Evolutionary conservation across 305 asterid genomes (phyloP).

Genomic region (Fraxinus nigra): DNA sequence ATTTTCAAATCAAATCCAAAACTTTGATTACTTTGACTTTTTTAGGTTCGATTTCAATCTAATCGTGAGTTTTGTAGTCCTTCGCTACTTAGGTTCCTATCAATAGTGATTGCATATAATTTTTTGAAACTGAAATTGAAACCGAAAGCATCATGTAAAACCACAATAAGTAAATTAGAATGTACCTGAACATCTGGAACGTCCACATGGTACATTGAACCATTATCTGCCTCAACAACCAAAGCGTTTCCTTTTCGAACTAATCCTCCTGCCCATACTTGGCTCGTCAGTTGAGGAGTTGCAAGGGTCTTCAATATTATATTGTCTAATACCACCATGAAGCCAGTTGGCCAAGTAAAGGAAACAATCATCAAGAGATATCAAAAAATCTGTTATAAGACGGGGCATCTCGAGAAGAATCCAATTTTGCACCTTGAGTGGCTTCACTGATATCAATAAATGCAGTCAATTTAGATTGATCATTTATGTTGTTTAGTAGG

Average conservation of each 20-base stretch:
- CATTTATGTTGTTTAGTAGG: background rate
- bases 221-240: conserved; percentile 75
- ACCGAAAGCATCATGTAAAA: background rate
- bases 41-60: no score
- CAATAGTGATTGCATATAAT: background rate
- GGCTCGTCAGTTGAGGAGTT: conserved; percentile 65
- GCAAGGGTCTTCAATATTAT: conserved; percentile 75
- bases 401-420: conserved; percentile 97
- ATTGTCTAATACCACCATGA: conserved; percentile 89
- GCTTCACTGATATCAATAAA: conserved; percentile 61
- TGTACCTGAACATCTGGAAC: conserved; percentile 78
- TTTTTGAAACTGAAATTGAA: background rate
- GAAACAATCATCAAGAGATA: conserved; percentile 88
- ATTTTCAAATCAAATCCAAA: no score
- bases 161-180: background rate
- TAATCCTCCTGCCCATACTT: conserved; percentile 78
- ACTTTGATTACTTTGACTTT: no score
- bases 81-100: no score
- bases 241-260: conserved; percentile 59
- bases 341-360: conserved; percentile 91
- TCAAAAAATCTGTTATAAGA: conserved; percentile 83
- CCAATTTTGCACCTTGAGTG: conserved; percentile 91
- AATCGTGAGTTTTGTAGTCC: no score
- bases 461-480: conserved; percentile 24
- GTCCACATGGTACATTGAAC: conserved; percentile 68